Evolutionary conservation across 2,329 filamentous ascomycete genomes (phyloP).

Genomic region (Penicillium sp.): DNA sequence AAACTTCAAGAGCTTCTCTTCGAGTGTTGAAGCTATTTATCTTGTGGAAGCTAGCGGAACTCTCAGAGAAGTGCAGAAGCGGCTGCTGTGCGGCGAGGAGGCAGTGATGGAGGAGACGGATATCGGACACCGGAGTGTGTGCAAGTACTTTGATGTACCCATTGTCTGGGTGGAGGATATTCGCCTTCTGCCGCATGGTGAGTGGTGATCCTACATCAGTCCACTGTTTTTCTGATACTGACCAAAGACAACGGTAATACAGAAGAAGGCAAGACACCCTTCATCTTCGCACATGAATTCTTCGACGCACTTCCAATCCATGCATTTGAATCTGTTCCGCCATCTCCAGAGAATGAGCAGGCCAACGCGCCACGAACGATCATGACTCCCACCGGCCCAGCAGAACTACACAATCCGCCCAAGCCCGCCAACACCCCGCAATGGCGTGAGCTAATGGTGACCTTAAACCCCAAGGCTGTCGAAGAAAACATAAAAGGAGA

Average conservation of each 20-base stretch:
- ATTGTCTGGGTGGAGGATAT: slow-evolving; percentile 90
- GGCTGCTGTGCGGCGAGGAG: slow-evolving; percentile 72
- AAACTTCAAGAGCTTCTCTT: slow-evolving; percentile 74
- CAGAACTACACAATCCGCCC: slow-evolving; percentile 42
- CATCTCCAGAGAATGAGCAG: slow-evolving; percentile 39
- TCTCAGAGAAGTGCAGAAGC: slow-evolving; percentile 73
- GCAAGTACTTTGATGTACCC: slow-evolving; percentile 71
- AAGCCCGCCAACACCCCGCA: slow-evolving; percentile 51
- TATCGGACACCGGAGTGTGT: slow-evolving; percentile 68
- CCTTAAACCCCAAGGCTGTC: slow-evolving; percentile 60
- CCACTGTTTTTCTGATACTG: background rate
- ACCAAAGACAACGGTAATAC: background rate
- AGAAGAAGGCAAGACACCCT: slow-evolving; percentile 71
- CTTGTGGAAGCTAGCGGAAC: slow-evolving; percentile 89
- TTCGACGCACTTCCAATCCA: slow-evolving; percentile 98
- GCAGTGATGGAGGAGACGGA: slow-evolving; percentile 67
- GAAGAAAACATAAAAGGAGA: slow-evolving; percentile 48
- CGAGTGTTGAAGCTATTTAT: slow-evolving; percentile 81
- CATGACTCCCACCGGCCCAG: slow-evolving; percentile 48
- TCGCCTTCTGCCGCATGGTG: slow-evolving; percentile 71
- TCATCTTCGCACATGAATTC: slow-evolving; percentile 97
- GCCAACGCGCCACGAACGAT: slow-evolving; percentile 44
- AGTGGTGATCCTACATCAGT: slow-evolving; percentile 15
- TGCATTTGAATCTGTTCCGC: slow-evolving; percentile 75
- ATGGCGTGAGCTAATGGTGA: slow-evolving; percentile 82